Percentiles rank a stretch among this genome's conserved stretches.
These are phyloP conservation scores for Rhodotorula paludigena DNA, from an alignment of 768 basidiomycete genomes.

Conservation along the genomic window DNA sequence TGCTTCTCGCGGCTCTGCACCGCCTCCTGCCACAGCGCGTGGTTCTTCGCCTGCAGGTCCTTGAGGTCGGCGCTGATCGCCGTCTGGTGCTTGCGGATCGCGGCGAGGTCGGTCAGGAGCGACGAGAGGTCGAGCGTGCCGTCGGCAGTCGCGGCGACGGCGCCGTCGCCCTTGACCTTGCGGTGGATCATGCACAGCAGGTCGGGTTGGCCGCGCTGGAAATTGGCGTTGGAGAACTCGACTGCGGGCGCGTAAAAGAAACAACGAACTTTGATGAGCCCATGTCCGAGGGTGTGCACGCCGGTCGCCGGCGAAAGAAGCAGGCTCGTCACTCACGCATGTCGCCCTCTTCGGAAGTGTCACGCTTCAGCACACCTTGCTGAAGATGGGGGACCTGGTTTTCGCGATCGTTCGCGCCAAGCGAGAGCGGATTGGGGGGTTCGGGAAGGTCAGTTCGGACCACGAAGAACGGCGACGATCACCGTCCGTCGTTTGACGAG, in stretches of 20 bases:
- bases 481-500: no score
- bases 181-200: slow-evolving; percentile 79
- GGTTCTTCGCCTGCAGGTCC: slow-evolving; percentile 79
- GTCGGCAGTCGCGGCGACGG: slow-evolving; percentile 2
- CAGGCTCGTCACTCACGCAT: slow-evolving; percentile 51
- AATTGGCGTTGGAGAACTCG: slow-evolving; percentile 89
- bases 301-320: not conserved
- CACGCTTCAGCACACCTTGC: slow-evolving; percentile 81
- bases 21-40: slow-evolving; percentile 88
- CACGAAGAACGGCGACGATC: no score
- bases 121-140: slow-evolving; percentile 57
- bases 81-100: slow-evolving; percentile 86
- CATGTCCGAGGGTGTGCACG: not conserved
- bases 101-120: slow-evolving; percentile 72
- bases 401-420: no score
- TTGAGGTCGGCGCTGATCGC: slow-evolving; percentile 84
- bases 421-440: no score
- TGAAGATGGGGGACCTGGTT: slow-evolving; percentile 78
- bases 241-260: slow-evolving; percentile 14
- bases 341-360: slow-evolving; percentile 62
- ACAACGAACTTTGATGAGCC: no score
- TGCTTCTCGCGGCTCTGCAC: slow-evolving; percentile 69
- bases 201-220: slow-evolving; percentile 65
- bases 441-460: no score
- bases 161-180: slow-evolving; percentile 50